These are phyloP conservation scores for Alloascoidea africana DNA, from an alignment of 805 yeast genomes.

Conservation along the genomic window DNA sequence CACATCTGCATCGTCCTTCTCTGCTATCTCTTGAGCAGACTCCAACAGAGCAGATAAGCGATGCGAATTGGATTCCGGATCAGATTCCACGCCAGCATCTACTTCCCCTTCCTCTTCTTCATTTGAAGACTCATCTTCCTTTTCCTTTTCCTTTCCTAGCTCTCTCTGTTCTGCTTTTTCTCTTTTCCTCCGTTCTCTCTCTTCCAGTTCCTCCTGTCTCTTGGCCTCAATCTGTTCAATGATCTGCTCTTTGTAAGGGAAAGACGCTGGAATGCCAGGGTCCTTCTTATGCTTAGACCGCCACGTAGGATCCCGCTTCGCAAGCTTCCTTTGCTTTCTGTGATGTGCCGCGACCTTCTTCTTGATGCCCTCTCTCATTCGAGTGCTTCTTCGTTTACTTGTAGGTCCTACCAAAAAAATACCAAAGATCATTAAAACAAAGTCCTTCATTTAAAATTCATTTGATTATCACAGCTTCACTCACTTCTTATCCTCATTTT, in stretches of 20 bases:
- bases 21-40: slow-evolving; percentile 63
- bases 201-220: slow-evolving; percentile 40
- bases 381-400: slow-evolving; percentile 81
- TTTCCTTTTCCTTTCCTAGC: slow-evolving; percentile 24
- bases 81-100: slow-evolving; percentile 16
- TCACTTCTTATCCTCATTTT: too few species aligned
- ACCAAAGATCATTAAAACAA: too few species aligned
- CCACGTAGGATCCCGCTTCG: slow-evolving; percentile 93
- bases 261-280: slow-evolving; percentile 88
- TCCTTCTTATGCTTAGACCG: slow-evolving; percentile 71
- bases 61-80: slow-evolving; percentile 24
- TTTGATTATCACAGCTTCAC: too few species aligned
- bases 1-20: slow-evolving; percentile 32
- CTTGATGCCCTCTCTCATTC: slow-evolving; percentile 91
- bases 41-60: slow-evolving; percentile 76
- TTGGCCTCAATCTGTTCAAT: slow-evolving; percentile 54
- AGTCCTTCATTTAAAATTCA: too few species aligned
- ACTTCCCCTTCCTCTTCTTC: slow-evolving; percentile 22
- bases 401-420: slow-evolving; percentile 59
- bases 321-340: slow-evolving; percentile 64
- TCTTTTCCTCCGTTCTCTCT: slow-evolving; percentile 27
- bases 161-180: slow-evolving; percentile 33
- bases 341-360: slow-evolving; percentile 90
- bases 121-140: slow-evolving; percentile 16
- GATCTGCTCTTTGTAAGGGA: slow-evolving; percentile 85